phyloP scores from a whole-genome alignment of 1,284 basidiomycete species.

The Sporisorium graminicola region DNA sequence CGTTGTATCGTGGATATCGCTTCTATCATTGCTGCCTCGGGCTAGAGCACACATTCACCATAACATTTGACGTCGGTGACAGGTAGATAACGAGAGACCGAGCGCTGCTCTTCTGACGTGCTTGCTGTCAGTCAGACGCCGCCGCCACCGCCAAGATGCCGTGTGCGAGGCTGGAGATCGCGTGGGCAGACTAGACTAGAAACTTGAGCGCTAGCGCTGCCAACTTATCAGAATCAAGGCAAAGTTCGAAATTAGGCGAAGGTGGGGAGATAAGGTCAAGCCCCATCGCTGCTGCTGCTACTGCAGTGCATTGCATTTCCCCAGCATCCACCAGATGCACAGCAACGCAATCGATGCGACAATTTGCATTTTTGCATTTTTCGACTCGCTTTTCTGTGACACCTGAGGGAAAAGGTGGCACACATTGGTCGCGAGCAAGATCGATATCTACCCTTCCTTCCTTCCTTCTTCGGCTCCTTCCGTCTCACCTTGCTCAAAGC shows the following conservation, averaged over 20 bases:
- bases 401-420: background rate
- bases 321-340: slow-evolving; percentile 3
- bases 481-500: background rate
- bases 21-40: too few species aligned
- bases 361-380: too few species aligned
- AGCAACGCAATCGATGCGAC: slow-evolving; percentile 17
- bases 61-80: too few species aligned
- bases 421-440: background rate
- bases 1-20: too few species aligned
- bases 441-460: background rate
- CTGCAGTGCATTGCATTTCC: background rate
- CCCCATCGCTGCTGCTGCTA: background rate
- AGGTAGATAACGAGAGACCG: background rate
- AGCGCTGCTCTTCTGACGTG: background rate
- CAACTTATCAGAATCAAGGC: background rate
- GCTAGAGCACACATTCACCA: too few species aligned
- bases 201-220: background rate
- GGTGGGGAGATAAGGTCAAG: background rate
- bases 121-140: background rate
- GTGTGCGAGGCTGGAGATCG: background rate
- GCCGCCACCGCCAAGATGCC: background rate
- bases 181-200: background rate
- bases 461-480: background rate
- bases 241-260: slow-evolving; percentile 4
- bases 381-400: background rate